These are phyloP conservation scores for Neoboletus brunneissimus DNA, from an alignment of 768 basidiomycete species.

Conservation along the genomic window DNA sequence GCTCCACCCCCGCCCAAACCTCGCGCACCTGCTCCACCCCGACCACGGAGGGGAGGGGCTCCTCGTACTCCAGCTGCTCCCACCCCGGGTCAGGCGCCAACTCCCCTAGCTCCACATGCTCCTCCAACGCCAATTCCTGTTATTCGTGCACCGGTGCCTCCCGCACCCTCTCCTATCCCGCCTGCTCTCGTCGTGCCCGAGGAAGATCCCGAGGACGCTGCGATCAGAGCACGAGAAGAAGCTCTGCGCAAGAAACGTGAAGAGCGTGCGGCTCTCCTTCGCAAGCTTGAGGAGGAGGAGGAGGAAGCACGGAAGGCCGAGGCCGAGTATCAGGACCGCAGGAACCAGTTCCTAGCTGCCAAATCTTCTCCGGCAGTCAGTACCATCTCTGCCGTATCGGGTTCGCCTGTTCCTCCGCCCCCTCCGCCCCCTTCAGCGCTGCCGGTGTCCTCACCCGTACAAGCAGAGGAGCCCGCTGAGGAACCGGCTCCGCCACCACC, in stretches of 20 bases:
- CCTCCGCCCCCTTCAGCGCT: constrained; percentile 38
- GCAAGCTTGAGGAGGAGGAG: constrained; percentile 68
- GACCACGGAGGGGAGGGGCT: constrained; percentile 20
- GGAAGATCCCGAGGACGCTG: constrained; percentile 77
- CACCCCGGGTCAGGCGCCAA: constrained; percentile 23
- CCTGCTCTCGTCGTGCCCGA: constrained; percentile 39
- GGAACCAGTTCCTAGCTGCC: constrained; percentile 37
- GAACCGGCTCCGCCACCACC: constrained; percentile 29
- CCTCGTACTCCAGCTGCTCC: constrained; percentile 19
- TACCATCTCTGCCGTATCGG: constrained; percentile 20
- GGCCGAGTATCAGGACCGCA: constrained; percentile 37
- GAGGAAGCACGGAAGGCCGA: constrained; percentile 51
- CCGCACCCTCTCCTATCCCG: constrained; percentile 54
- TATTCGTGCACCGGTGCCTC: constrained; percentile 30
- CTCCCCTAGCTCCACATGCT: constrained; percentile 20
- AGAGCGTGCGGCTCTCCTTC: constrained; percentile 66
- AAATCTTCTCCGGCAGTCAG: constrained; percentile 34
- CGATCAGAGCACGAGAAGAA: constrained; percentile 65
- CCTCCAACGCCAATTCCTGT: constrained; percentile 25
- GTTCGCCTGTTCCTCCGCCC: constrained; percentile 39
- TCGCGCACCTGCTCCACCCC: constrained; percentile 37
- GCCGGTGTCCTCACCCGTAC: constrained; percentile 23
- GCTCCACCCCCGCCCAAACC: constrained; percentile 36
- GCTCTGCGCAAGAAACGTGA: constrained; percentile 69
- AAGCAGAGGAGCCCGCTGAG: constrained; percentile 9